Evolutionary conservation across 2,329 filamentous ascomycete genomes (phyloP).

Genomic region (Hirsutella thompsonii): DNA sequence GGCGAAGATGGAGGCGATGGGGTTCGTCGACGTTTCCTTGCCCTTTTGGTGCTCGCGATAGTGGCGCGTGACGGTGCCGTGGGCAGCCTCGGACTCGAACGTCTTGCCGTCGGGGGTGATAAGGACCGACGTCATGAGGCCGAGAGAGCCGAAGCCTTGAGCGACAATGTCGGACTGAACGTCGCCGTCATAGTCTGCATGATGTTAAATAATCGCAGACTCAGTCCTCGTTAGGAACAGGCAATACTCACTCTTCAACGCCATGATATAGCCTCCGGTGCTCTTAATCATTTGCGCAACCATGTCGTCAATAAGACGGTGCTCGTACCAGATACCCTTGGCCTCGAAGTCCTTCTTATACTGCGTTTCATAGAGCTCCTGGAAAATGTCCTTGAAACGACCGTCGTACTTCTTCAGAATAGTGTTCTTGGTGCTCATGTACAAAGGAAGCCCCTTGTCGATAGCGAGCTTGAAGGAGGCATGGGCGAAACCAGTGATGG

Average conservation of each 20-base stretch:
- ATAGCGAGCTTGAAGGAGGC: slow-evolving; percentile 93
- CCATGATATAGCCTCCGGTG: slow-evolving; percentile 90
- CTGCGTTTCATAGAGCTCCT: slow-evolving; percentile 80
- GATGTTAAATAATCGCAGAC: too few relatives aligned
- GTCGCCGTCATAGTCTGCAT: slow-evolving; percentile 88
- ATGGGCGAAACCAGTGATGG: slow-evolving; percentile 88
- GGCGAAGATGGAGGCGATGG: slow-evolving; percentile 96
- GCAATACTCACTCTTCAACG: slow-evolving; percentile 73
- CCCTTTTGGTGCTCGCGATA: slow-evolving; percentile 99
- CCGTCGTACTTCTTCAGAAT: slow-evolving; percentile 99
- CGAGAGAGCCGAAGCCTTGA: slow-evolving; percentile 94
- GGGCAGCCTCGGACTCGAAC: slow-evolving; percentile 94
- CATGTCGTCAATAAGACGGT: slow-evolving; percentile 98
- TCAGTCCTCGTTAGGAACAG: not conserved
- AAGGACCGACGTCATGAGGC: slow-evolving; percentile 95
- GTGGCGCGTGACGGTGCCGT: slow-evolving; percentile 96
- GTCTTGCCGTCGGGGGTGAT: slow-evolving; percentile 95
- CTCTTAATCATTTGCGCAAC: slow-evolving; percentile 99
- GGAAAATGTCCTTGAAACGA: slow-evolving; percentile 98
- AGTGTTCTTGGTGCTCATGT: slow-evolving; percentile 99
- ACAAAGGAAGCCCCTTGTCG: slow-evolving; percentile 77
- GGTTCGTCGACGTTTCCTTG: slow-evolving; percentile 93
- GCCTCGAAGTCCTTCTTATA: slow-evolving; percentile 86
- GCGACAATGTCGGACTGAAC: slow-evolving; percentile 98
- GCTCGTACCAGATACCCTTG: slow-evolving; percentile 97